A percentile compares a stretch with the other conserved stretches of the same genome.
phyloP scores from a whole-genome alignment of 2,329 filamentous ascomycete species.

The Lasiodiplodia sp. region DNA sequence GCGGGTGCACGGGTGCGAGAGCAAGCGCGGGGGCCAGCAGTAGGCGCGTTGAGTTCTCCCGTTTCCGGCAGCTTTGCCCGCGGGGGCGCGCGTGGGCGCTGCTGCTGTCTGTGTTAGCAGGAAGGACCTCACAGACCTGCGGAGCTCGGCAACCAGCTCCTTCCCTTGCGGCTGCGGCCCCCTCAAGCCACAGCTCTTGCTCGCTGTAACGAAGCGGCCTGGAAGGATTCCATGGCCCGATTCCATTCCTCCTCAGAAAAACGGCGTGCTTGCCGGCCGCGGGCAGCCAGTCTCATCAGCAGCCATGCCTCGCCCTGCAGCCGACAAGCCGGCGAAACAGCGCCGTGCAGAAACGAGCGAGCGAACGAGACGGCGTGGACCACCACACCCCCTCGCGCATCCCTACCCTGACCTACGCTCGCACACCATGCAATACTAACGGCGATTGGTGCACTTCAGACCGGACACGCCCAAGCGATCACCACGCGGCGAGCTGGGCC shows the following conservation, averaged over 20 bases:
- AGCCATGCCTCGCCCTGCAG: background rate
- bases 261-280: background rate
- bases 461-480: background rate
- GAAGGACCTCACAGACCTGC: background rate
- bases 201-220: background rate
- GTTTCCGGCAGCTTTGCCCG: slow-evolving; percentile 14
- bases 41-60: background rate
- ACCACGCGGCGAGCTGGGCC: background rate
- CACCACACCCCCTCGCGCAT: background rate
- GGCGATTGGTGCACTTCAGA: background rate
- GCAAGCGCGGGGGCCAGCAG: slow-evolving; percentile 13
- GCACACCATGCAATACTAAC: background rate
- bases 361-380: background rate
- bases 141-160: background rate
- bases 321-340: background rate
- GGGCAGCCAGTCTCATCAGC: too few species aligned
- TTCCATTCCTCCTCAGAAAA: background rate
- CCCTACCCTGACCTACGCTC: background rate
- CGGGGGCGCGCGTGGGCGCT: background rate
- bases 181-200: background rate
- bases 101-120: background rate
- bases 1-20: background rate
- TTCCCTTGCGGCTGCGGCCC: background rate
- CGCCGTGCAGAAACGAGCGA: background rate
- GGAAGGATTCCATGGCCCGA: background rate